phyloP scores from a whole-genome alignment of 139 green algal species.

The Auxenochlorella pyrenoidosa region DNA sequence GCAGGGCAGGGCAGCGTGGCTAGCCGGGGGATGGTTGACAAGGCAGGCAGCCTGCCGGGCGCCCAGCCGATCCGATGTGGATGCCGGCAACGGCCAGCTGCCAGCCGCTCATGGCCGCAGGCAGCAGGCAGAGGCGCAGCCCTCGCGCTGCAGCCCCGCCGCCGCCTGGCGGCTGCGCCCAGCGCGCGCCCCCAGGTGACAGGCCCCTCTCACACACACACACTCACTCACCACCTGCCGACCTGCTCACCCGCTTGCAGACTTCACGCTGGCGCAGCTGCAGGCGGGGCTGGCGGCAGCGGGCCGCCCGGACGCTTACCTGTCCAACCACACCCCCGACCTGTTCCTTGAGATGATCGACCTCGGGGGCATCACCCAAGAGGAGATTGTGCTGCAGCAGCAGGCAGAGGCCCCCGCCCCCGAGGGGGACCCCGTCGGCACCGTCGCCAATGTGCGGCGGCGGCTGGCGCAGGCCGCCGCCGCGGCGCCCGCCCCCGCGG shows the following conservation, averaged over 20 bases:
- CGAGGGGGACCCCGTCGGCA: neutral
- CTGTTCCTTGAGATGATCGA: neutral
- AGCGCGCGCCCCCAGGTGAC: no score
- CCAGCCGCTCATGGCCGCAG: no score
- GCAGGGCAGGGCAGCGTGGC: no score
- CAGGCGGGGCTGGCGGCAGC: neutral
- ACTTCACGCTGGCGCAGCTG: neutral
- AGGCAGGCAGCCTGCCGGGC: no score
- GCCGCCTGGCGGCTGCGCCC: no score
- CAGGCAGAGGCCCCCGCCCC: neutral
- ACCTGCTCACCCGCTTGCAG: neutral
- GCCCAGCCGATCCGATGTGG: no score
- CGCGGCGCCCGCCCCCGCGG: neutral
- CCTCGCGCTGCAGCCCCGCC: no score
- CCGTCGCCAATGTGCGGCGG: neutral
- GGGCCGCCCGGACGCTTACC: neutral
- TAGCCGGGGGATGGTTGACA: no score
- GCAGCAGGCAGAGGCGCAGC: no score
- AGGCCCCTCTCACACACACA: neutral
- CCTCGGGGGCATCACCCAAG: neutral
- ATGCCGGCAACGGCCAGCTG: no score
- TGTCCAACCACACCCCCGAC: constrained; percentile 7
- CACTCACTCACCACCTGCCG: neutral
- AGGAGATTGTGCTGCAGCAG: neutral
- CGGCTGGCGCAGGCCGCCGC: neutral